Conservation (phyloP, 2,329 filamentous ascomycete genomes). For the Colletotrichum liaoningense region DNA sequence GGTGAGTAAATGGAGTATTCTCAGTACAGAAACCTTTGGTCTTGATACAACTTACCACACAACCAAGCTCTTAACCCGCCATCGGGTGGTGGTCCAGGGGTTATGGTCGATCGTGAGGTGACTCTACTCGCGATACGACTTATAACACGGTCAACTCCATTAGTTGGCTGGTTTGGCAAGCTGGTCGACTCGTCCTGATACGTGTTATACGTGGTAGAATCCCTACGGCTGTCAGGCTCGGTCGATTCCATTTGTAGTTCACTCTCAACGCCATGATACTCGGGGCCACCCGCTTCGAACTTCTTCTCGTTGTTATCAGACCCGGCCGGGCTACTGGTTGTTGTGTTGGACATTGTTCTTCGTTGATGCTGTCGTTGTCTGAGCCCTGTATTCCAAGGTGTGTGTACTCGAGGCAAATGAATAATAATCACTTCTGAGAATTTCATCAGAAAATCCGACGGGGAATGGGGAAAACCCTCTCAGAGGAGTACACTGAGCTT, state of each 20-base stretch:
- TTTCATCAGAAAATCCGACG: neutral
- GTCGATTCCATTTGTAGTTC: neutral
- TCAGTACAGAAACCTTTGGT: neutral
- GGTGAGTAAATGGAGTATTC: neutral
- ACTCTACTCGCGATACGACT: neutral
- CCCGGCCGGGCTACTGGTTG: neutral
- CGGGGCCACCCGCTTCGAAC: neutral
- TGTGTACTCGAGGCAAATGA: no score
- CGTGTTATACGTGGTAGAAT: neutral
- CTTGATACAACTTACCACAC: neutral
- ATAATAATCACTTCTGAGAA: neutral
- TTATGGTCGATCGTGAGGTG: neutral
- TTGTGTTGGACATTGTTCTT: neutral
- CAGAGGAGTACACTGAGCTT: neutral
- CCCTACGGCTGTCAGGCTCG: neutral
- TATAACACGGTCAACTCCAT: neutral
- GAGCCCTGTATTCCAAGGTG: no score
- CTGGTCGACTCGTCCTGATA: neutral
- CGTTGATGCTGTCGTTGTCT: neutral
- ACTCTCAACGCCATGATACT: neutral
- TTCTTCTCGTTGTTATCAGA: neutral
- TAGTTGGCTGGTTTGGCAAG: neutral
- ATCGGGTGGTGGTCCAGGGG: neutral
- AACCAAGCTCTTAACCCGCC: neutral
- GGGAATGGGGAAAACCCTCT: neutral